Evolutionary conservation across 164 flowering plant species (phyloP).

Genomic region (Chimonanthus salicifolius): DNA sequence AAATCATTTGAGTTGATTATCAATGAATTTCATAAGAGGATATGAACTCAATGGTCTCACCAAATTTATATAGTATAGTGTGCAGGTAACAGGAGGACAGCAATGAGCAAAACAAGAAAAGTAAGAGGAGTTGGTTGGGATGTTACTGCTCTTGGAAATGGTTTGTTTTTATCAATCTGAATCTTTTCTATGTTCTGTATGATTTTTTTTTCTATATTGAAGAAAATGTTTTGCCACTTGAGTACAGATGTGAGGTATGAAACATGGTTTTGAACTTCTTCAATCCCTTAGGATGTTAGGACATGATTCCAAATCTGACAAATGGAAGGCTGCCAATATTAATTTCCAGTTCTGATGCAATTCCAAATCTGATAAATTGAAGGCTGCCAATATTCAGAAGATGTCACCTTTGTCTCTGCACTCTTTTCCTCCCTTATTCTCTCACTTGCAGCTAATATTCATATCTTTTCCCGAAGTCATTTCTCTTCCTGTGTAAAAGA

Average conservation of each 20-base stretch:
- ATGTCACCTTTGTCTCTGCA: no score
- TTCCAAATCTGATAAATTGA: no score
- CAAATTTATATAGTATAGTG: slow-evolving; percentile 43
- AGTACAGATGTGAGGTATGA: neutral
- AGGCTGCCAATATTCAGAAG: no score
- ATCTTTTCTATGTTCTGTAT: neutral
- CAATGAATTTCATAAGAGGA: neutral
- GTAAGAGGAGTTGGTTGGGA: slow-evolving; percentile 99
- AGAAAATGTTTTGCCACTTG: neutral
- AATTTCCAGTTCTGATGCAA: no score
- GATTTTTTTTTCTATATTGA: neutral
- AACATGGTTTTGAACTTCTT: no score
- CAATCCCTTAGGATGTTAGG: no score
- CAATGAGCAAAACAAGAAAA: slow-evolving; percentile 76
- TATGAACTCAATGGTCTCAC: slow-evolving; percentile 12
- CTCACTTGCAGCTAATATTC: no score
- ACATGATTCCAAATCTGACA: no score
- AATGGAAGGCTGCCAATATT: no score
- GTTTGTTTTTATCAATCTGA: slow-evolving; percentile 28
- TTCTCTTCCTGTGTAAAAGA: no score
- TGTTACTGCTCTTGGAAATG: slow-evolving; percentile 89
- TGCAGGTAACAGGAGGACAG: slow-evolving; percentile 99
- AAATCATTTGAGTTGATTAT: neutral
- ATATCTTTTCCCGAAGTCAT: no score
- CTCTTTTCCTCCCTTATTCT: no score